Percentiles rank a stretch among this genome's conserved stretches.
Conservation (phyloP, 306 rosid species). For the Hippophae gyantsensis region DNA sequence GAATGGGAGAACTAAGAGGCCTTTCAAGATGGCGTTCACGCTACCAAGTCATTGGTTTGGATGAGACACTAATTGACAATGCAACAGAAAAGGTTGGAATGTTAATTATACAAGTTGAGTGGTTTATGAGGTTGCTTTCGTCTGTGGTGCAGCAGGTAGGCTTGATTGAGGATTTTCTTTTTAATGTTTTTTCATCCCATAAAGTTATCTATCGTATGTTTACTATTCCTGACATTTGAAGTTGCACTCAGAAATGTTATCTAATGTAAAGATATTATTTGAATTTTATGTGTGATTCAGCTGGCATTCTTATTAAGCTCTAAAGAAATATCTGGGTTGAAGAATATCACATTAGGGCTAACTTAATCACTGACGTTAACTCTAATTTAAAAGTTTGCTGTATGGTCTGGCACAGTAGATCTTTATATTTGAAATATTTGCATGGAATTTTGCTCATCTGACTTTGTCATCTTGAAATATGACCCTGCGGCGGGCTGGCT, state of each 20-base stretch:
- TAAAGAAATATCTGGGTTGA: background rate
- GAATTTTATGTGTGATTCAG: background rate
- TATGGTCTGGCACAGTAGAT: too few species aligned
- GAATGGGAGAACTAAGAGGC: slow-evolving; percentile 91
- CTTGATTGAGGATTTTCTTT: slow-evolving; percentile 1
- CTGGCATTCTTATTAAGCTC: background rate
- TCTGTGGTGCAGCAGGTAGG: slow-evolving; percentile 92
- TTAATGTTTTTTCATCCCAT: background rate
- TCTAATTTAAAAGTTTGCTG: too few species aligned
- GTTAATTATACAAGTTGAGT: slow-evolving; percentile 88
- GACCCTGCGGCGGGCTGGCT: too few species aligned
- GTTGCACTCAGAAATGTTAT: slow-evolving; percentile 1
- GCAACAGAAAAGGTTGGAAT: slow-evolving; percentile 90
- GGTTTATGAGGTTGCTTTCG: slow-evolving; percentile 86
- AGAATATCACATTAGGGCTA: background rate
- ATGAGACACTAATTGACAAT: slow-evolving; percentile 60
- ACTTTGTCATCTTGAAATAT: too few species aligned
- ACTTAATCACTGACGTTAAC: background rate
- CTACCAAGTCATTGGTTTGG: slow-evolving; percentile 69
- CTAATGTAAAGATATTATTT: background rate
- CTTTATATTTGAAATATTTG: too few species aligned
- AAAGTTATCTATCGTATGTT: background rate
- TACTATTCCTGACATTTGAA: too few species aligned
- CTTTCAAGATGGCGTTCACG: slow-evolving; percentile 93
- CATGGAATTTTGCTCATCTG: too few species aligned